These are phyloP conservation scores for Castanea sativa DNA, from an alignment of 306 rosid genomes.

Conservation along the genomic window DNA sequence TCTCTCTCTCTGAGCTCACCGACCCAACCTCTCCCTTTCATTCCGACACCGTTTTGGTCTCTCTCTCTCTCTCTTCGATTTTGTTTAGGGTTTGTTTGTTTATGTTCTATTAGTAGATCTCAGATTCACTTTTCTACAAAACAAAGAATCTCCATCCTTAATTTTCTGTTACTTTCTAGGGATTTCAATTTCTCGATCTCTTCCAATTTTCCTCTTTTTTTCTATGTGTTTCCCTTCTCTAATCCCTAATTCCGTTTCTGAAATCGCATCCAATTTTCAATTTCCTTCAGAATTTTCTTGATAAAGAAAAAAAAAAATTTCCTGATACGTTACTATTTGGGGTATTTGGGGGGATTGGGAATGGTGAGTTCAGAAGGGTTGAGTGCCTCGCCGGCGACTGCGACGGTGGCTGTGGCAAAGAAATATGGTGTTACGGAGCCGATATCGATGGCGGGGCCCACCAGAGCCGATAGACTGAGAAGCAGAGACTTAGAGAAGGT, in stretches of 20 bases:
- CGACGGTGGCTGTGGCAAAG: conserved; percentile 10
- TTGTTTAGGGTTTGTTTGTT: background rate
- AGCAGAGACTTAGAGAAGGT: conserved; percentile 65
- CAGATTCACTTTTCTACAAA: too few species aligned
- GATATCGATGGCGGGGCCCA: conserved; percentile 63
- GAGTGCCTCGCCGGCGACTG: conserved; percentile 18
- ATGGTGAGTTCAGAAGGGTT: conserved; percentile 57
- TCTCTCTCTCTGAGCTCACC: background rate
- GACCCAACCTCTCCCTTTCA: background rate
- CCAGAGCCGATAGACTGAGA: conserved; percentile 42
- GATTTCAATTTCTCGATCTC: background rate
- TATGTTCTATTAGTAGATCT: background rate
- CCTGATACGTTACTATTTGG: too few species aligned
- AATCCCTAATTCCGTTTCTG: background rate
- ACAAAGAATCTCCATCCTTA: background rate
- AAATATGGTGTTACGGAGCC: conserved; percentile 69
- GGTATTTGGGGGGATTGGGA: conserved; percentile 7
- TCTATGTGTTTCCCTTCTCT: background rate
- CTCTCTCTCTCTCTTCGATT: background rate
- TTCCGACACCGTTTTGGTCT: background rate
- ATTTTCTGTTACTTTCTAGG: background rate
- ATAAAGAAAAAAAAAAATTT: too few species aligned
- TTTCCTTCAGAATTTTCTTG: background rate
- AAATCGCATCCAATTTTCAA: background rate
- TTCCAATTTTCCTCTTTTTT: background rate